Evolutionary conservation across 441 rosid genomes (phyloP), one percentile per base, ranked within the genome.

Genomic region (Erodium chrysanthum): DNA sequence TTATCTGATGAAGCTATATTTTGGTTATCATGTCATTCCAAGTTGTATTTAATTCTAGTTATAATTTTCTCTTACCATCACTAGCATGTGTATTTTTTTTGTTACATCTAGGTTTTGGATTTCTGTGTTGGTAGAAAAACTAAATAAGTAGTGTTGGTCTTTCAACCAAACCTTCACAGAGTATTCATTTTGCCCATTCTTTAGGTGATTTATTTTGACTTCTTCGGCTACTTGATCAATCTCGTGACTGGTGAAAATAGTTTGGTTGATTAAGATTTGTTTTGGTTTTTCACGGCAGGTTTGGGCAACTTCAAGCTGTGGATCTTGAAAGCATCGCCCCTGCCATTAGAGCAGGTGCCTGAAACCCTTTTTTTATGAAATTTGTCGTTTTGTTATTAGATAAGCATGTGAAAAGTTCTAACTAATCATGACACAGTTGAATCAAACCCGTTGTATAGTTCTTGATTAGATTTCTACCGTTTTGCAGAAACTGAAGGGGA

Each of bases 241-340:
- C 52, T 42, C 52, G 11, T 42, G 29, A 15, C 62, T 58, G 23
- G 2, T 7, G 25, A 18, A 20, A 20, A 54, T 21, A 54, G 23
- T 54, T 29, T 35, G 68, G 31, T 50, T 15, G 0, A 15, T 5
- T 6, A 37, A 15, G 23, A 35, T 66, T 67, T 67, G 33, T 64
- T 64, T 17, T 65, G 66, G 70, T 33, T 64, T 31, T 52, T 3
- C 59, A 40, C 33, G 80, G 67, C 79, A 92, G 98, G 98, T 88
- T 92, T 78, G 96, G 96, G 42, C 92, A 90, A 75, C 93, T 92
- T 78, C 96, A 88, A 81, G 86, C 81, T 61, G 89, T 85, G 77
- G 92, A 92, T 74, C 88, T 92, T 35, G 77, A 68, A 69, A 81
- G 82, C 73, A 86, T 92, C 3, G 92, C 88, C 72, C 96, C 96